Conservation (phyloP, 1,284 basidiomycete species). For the Sanghuangporus weigelae region DNA sequence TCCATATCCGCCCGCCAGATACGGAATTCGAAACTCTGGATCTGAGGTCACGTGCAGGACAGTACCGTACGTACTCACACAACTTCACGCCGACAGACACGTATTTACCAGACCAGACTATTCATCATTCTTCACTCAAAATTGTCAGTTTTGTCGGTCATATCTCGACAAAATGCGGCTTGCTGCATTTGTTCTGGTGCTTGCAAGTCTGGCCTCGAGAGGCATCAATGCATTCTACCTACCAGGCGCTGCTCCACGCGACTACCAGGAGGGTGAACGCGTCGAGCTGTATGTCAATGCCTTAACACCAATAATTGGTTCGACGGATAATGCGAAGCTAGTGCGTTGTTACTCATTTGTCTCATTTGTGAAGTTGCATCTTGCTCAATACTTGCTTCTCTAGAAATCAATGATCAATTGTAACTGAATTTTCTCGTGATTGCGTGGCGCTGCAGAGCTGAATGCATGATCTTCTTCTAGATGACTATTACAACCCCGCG, state of each 20-base stretch:
- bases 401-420: constrained; percentile 83
- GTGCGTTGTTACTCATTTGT: constrained; percentile 37
- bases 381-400: constrained; percentile 4
- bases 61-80: too few relatives aligned
- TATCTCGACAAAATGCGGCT: constrained; percentile 8
- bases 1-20: too few relatives aligned
- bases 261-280: constrained; percentile 64
- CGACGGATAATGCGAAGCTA: constrained; percentile 70
- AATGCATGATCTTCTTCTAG: constrained; percentile 31
- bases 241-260: constrained; percentile 76
- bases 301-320: constrained; percentile 77
- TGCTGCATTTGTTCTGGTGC: constrained; percentile 10
- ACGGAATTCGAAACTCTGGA: too few relatives aligned
- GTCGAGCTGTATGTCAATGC: constrained; percentile 79
- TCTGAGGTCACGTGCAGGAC: too few relatives aligned
- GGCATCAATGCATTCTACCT: constrained; percentile 54
- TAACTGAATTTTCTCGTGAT: constrained; percentile 30
- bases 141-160: neutral
- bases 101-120: neutral
- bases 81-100: neutral
- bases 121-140: neutral
- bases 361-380: constrained; percentile 16
- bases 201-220: constrained; percentile 22
- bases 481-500: constrained; percentile 84
- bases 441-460: constrained; percentile 20